phyloP scores from a whole-genome alignment of 2,329 filamentous ascomycete genomes.

The Curvularia eragrostidis region DNA sequence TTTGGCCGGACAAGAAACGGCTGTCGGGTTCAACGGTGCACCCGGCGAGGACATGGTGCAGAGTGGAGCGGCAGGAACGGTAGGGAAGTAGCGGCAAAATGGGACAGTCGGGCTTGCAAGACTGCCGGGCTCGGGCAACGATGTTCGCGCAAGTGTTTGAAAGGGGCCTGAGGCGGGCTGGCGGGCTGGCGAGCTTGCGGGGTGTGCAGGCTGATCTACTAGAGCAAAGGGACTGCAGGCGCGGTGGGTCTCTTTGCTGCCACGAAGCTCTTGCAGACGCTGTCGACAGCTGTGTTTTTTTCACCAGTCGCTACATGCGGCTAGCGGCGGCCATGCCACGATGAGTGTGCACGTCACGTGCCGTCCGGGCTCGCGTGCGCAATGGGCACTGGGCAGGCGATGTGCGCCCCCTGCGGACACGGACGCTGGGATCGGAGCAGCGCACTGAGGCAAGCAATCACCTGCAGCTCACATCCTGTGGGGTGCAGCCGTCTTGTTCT shows the following conservation, averaged over 20 bases:
- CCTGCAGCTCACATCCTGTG: conserved; percentile 28
- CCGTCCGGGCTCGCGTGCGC: background rate
- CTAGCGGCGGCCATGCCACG: conserved; percentile 3
- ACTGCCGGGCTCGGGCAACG: conserved; percentile 20
- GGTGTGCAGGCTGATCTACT: conserved; percentile 18
- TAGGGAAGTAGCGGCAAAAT: conserved; percentile 4
- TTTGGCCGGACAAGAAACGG: conserved; percentile 91
- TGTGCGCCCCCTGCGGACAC: conserved; percentile 8
- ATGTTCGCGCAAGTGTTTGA: conserved; percentile 25
- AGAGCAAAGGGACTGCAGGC: conserved; percentile 6
- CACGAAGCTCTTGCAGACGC: conserved; percentile 13
- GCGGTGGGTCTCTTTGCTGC: conserved; percentile 26
- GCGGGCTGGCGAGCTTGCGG: conserved; percentile 24
- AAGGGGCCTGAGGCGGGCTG: conserved; percentile 20
- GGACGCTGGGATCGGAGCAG: conserved; percentile 11
- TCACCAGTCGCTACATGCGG: background rate
- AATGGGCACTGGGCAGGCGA: conserved; percentile 8
- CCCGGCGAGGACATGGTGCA: conserved; percentile 19
- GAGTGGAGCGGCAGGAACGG: conserved; percentile 23
- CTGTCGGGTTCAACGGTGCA: conserved; percentile 32
- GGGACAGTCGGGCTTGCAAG: conserved; percentile 20
- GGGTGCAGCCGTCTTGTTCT: conserved; percentile 41
- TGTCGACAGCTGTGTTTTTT: background rate
- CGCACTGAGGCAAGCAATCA: conserved; percentile 26
- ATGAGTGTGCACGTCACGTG: conserved; percentile 21